A percentile compares a stretch with the other conserved stretches of the same genome.
phyloP scores from a whole-genome alignment of 2,329 filamentous ascomycete genomes.

The Apiospora koreana region DNA sequence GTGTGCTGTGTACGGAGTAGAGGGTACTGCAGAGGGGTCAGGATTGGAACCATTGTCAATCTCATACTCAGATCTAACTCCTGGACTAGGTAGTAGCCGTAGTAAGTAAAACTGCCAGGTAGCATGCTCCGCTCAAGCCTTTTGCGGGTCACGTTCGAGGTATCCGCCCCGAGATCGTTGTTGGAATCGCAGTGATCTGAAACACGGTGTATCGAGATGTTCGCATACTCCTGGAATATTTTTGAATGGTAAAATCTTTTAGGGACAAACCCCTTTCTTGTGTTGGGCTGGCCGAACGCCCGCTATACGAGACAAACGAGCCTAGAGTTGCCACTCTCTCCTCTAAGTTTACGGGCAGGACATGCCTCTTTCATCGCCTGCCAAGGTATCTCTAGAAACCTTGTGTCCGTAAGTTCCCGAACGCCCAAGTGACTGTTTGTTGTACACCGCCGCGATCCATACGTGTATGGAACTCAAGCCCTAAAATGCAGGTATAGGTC shows the following conservation, averaged over 20 bases:
- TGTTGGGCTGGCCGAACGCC: neutral
- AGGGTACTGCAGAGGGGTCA: neutral
- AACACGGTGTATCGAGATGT: neutral
- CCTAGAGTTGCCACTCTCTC: neutral
- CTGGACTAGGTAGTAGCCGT: neutral
- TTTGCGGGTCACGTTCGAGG: neutral
- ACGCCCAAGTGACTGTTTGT: constrained; percentile 2
- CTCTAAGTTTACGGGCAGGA: neutral
- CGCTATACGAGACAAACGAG: neutral
- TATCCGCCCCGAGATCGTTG: neutral
- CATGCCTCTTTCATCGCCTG: neutral
- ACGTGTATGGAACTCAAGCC: neutral
- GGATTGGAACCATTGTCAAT: neutral
- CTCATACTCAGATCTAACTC: neutral
- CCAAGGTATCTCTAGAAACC: neutral
- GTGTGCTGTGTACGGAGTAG: neutral
- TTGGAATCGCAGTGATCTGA: neutral
- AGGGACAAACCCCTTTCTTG: neutral
- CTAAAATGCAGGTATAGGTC: neutral
- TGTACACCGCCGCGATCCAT: neutral
- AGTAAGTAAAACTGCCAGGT: neutral
- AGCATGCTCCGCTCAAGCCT: neutral
- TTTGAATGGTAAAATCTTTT: neutral
- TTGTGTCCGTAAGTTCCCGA: neutral
- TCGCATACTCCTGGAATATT: neutral